phyloP scores from a whole-genome alignment of 2,329 filamentous ascomycete species.

The Purpureocillium lavendulum region DNA sequence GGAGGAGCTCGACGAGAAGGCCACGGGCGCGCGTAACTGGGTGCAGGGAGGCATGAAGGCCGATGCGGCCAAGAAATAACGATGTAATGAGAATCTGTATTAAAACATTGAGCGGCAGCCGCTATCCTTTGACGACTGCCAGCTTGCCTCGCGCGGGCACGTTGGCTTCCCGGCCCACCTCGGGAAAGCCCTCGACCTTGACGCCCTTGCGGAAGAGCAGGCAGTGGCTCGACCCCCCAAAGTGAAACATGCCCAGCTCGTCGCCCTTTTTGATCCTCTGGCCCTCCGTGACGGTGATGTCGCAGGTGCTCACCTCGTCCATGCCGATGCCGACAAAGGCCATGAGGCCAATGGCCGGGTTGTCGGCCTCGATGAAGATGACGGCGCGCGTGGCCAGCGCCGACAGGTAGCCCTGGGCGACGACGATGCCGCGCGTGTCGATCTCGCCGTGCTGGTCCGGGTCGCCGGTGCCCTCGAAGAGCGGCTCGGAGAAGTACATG shows the following conservation, averaged over 20 bases:
- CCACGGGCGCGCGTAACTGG: constrained; percentile 49
- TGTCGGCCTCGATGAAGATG: constrained; percentile 64
- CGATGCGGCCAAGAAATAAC: constrained; percentile 43
- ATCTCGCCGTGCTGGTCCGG: constrained; percentile 20
- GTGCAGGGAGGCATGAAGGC: constrained; percentile 62
- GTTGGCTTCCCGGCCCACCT: constrained; percentile 25
- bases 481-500: constrained; percentile 58
- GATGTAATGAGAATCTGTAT: not conserved
- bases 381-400: constrained; percentile 60
- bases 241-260: constrained; percentile 72
- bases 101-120: too few species aligned
- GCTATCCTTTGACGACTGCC: constrained; percentile 19
- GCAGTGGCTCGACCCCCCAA: constrained; percentile 65
- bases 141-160: constrained; percentile 29
- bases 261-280: constrained; percentile 62
- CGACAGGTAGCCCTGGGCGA: constrained; percentile 58
- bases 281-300: constrained; percentile 60
- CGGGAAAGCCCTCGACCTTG: constrained; percentile 31
- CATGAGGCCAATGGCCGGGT: constrained; percentile 58
- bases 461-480: constrained; percentile 26
- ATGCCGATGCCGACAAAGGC: constrained; percentile 66
- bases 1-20: constrained; percentile 49
- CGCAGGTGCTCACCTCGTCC: constrained; percentile 68
- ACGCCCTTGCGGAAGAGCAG: constrained; percentile 56
- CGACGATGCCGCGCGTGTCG: constrained; percentile 31